Evolutionary conservation across 2,329 filamentous ascomycete genomes (phyloP).

Genomic region (Penicillium rolfsii): DNA sequence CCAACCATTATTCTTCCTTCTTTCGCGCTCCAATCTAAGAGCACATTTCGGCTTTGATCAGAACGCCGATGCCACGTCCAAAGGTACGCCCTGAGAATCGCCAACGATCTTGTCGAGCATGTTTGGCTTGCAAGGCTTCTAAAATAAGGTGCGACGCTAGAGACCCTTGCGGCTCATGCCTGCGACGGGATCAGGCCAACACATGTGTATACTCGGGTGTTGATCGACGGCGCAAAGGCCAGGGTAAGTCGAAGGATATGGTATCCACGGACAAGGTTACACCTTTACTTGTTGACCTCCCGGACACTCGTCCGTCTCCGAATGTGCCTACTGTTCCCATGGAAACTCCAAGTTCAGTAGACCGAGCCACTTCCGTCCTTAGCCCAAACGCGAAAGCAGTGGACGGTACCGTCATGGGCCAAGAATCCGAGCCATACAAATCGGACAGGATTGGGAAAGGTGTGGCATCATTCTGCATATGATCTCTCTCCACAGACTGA

Average conservation of each 20-base stretch:
- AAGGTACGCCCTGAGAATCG: neutral
- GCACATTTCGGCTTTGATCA: neutral
- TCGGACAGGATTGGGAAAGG: neutral
- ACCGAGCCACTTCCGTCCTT: neutral
- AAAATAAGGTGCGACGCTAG: neutral
- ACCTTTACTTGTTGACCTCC: neutral
- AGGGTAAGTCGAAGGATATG: neutral
- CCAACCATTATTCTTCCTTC: neutral
- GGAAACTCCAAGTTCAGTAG: neutral
- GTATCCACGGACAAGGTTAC: neutral
- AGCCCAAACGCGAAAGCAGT: neutral
- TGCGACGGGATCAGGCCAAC: neutral
- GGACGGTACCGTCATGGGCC: neutral
- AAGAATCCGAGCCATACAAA: neutral
- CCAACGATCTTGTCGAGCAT: neutral
- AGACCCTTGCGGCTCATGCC: neutral
- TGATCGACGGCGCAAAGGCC: neutral
- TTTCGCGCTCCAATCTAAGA: neutral
- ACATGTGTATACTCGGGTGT: neutral
- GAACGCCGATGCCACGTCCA: neutral
- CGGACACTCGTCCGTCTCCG: neutral
- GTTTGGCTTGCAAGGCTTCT: neutral
- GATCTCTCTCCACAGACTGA: neutral
- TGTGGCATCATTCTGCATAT: neutral
- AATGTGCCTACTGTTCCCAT: neutral